Conservation (phyloP, 2,329 filamentous ascomycete genomes). For the Colletotrichum sp. region DNA sequence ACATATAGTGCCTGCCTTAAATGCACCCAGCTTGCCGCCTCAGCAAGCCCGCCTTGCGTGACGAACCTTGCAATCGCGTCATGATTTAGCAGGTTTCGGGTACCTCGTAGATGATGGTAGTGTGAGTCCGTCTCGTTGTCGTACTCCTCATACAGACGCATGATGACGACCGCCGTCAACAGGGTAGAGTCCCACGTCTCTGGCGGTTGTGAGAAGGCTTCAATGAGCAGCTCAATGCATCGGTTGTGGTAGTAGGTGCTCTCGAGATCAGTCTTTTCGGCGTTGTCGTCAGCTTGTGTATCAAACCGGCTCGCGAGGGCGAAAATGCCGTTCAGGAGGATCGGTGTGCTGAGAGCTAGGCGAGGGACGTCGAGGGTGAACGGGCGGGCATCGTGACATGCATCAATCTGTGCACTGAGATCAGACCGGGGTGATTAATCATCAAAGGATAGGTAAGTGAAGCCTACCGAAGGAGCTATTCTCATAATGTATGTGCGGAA, state of each 20-base stretch:
- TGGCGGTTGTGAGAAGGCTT: constrained; percentile 44
- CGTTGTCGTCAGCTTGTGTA: constrained; percentile 35
- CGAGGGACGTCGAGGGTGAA: constrained; percentile 52
- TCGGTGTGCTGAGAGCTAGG: constrained; percentile 48
- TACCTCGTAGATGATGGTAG: constrained; percentile 44
- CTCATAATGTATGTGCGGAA: constrained; percentile 13
- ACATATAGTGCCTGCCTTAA: constrained; percentile 45
- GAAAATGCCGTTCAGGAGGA: constrained; percentile 51
- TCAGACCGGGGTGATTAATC: not conserved
- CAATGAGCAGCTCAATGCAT: constrained; percentile 51
- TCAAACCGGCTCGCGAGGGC: constrained; percentile 50
- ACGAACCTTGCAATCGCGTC: constrained; percentile 38
- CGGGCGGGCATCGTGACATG: constrained; percentile 29
- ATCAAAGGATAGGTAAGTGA: not conserved
- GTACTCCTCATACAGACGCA: constrained; percentile 52
- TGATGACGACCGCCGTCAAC: constrained; percentile 51
- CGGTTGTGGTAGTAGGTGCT: constrained; percentile 49
- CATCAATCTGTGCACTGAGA: not conserved
- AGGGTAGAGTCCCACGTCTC: constrained; percentile 50
- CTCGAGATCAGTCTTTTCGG: constrained; percentile 37
- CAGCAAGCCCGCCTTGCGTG: constrained; percentile 40
- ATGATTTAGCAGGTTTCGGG: constrained; percentile 39
- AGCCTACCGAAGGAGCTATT: constrained; percentile 8
- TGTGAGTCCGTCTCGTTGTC: constrained; percentile 35
- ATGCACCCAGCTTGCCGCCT: constrained; percentile 44